Percentiles rank a stretch among this genome's conserved stretches.
Conservation (phyloP, 208 protist species). For the Jaenimonas drosophilae region DNA sequence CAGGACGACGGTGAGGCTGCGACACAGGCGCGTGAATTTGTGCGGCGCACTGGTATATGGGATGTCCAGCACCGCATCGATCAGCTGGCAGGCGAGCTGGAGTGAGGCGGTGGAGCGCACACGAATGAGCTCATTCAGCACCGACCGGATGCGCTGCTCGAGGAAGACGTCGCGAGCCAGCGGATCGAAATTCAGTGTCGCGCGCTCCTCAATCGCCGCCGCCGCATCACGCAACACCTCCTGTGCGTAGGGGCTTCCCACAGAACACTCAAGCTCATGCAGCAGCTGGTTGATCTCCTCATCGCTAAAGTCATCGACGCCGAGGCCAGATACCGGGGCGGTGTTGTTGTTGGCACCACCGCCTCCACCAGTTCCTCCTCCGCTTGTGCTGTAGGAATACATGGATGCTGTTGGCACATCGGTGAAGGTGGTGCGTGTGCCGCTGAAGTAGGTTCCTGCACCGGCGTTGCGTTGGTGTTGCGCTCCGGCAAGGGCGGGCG, state of each 20-base stretch:
- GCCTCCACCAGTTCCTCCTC: neutral
- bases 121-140: constrained; percentile 55
- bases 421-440: constrained; percentile 40
- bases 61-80: constrained; percentile 74
- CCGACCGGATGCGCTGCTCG: constrained; percentile 75
- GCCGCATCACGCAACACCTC: constrained; percentile 69
- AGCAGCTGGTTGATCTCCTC: constrained; percentile 76
- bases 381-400: no score
- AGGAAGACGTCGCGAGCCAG: constrained; percentile 67
- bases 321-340: constrained; percentile 3
- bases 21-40: constrained; percentile 78
- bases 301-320: constrained; percentile 47
- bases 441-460: constrained; percentile 15
- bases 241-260: constrained; percentile 40
- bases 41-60: constrained; percentile 66
- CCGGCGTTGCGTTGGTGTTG: no score
- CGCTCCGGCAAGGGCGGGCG: no score
- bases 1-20: constrained; percentile 55
- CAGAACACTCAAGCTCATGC: constrained; percentile 59
- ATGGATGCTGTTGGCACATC: constrained; percentile 18
- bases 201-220: constrained; percentile 67
- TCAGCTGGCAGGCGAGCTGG: constrained; percentile 53
- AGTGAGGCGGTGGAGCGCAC: constrained; percentile 37
- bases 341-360: constrained; percentile 4
- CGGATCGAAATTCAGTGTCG: constrained; percentile 67